Evolutionary conservation across 805 yeast species (phyloP).

Genomic region (Zygosaccharomyces pseudorouxii): DNA sequence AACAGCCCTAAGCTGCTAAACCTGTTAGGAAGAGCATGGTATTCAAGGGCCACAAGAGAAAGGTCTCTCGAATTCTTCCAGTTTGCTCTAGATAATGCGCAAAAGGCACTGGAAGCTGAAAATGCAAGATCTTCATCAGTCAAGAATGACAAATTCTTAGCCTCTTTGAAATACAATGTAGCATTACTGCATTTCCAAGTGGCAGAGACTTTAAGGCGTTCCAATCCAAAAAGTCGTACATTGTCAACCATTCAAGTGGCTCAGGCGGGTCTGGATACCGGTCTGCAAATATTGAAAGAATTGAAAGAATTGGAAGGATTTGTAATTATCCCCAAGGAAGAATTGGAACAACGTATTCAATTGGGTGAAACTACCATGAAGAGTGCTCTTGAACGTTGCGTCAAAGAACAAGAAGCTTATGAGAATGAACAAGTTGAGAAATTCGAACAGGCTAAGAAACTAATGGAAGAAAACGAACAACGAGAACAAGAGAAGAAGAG

Average conservation of each 20-base stretch:
- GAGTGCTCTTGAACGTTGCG: conserved; percentile 63
- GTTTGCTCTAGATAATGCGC: conserved; percentile 58
- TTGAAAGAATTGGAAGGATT: conserved; percentile 46
- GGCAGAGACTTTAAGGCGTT: conserved; percentile 73
- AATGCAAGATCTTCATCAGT: conserved; percentile 19
- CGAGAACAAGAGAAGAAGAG: conserved; percentile 43
- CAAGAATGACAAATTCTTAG: conserved; percentile 37
- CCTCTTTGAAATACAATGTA: conserved; percentile 64
- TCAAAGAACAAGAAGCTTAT: conserved; percentile 66
- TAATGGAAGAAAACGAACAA: conserved; percentile 54
- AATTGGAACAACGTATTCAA: conserved; percentile 78
- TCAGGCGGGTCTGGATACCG: conserved; percentile 53
- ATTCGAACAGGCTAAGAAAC: conserved; percentile 67
- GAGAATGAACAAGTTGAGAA: conserved; percentile 54
- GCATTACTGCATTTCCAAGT: conserved; percentile 82
- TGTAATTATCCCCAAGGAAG: conserved; percentile 76
- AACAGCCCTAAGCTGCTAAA: conserved; percentile 64
- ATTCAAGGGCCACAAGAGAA: conserved; percentile 66
- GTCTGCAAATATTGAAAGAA: conserved; percentile 53
- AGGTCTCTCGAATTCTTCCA: conserved; percentile 56
- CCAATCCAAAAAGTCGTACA: conserved; percentile 54
- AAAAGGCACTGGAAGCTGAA: conserved; percentile 46
- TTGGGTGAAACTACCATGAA: conserved; percentile 74
- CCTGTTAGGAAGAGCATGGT: conserved; percentile 85
- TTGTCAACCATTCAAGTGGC: conserved; percentile 57